Evolutionary conservation across 108 stramenopile species (phyloP).

Genomic region (Cyclotella kingstonii): DNA sequence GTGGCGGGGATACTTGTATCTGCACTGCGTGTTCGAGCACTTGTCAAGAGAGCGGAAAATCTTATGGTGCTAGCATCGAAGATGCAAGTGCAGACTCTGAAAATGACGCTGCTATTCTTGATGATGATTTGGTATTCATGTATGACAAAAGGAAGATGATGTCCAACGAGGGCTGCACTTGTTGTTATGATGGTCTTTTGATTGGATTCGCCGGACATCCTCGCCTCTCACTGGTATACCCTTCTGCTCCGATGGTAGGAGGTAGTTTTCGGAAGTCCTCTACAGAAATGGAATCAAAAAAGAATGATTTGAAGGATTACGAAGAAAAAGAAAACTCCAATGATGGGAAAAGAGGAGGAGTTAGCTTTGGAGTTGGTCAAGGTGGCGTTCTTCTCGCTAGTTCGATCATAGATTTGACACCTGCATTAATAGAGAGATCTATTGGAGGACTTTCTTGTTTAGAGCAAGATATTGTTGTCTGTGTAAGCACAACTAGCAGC

Average conservation of each 20-base stretch:
- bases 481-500: slow-evolving; percentile 26
- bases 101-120: background rate
- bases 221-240: slow-evolving; percentile 58
- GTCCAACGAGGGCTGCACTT: slow-evolving; percentile 8
- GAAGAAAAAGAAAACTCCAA: background rate
- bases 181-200: slow-evolving; percentile 50
- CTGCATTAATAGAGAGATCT: slow-evolving; percentile 50
- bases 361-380: slow-evolving; percentile 16
- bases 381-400: slow-evolving; percentile 64
- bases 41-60: no score
- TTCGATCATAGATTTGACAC: slow-evolving; percentile 70
- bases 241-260: slow-evolving; percentile 36
- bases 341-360: background rate
- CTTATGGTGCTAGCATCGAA: slow-evolving; percentile 6
- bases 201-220: slow-evolving; percentile 81
- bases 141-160: background rate
- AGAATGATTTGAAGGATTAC: background rate
- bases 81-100: background rate
- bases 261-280: slow-evolving; percentile 15
- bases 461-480: slow-evolving; percentile 71
- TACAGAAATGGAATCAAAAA: background rate
- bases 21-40: no score
- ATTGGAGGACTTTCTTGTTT: slow-evolving; percentile 59
- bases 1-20: slow-evolving; percentile 1
- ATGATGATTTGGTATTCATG: slow-evolving; percentile 9